Evolutionary conservation across 169 alveolate species (phyloP), one percentile per base, ranked within the genome.

Genomic region (Plasmodium relictum): DNA sequence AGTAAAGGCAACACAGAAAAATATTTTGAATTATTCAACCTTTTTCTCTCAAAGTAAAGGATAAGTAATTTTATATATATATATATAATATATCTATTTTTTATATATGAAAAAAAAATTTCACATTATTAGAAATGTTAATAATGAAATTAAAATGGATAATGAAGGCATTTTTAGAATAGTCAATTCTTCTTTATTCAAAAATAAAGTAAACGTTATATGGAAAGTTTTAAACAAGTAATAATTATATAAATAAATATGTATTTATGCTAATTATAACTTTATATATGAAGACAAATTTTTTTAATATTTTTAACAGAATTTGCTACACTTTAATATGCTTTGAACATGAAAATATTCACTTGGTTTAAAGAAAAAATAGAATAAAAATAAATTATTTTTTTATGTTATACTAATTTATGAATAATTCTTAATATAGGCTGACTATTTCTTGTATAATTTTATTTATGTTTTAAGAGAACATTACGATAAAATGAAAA

Each of bases 211-310:
- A 24, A 76, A 76, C 39, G 39, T 76, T 42, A 68, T 76, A 70
- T 76, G 88, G 74, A 76, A 76, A 48, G 76, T 76, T 76, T 31
- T 76, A 52, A 76, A 76, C 66, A 76, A 76, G 88, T 76, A 76
- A 12, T 14, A 22, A 45, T 24, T 16, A 76, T 73, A 9, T 12
- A 63, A 5, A 9, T n/a, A 14, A 14, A 31, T 31, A 31, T 31
- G 9, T 63, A 37, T 63, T 20, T 24, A 1, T 4, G 20, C 8
- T 14, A 24, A 9, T 31, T 31, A 31, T 26, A n/a, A 65, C 12
- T 65, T 65, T 65, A 9, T 39, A 26, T 26, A 26, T 31, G 26
- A 14, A 26, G 39, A 2, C 3, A 31, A 31, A 31, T 31, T 39
- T 66, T 66, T 9, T 41, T 44, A 39, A 3, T 7, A 16, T 59